Evolutionary conservation across 1,284 basidiomycete species (phyloP), one percentile per base, ranked within the genome.

Genomic region (Sporisorium scitamineum): DNA sequence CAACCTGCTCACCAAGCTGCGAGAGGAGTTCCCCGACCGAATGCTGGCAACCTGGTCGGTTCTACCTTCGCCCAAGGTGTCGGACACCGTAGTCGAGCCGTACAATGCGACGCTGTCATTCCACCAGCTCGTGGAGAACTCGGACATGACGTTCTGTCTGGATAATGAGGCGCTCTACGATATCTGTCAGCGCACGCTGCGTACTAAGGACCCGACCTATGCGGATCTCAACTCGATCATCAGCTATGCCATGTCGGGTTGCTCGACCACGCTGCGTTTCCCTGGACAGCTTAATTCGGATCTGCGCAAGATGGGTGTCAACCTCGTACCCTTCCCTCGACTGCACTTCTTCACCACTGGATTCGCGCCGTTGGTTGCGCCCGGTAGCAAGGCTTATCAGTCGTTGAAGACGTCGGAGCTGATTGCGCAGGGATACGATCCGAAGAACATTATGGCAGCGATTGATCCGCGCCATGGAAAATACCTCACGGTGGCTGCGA

Each of bases 161-260:
- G 93, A 97, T 87, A 98, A 98, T 86, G 94, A 97, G 86, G 95
- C 95, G 5, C 87, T 97, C 88, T 94, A 95, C 84, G 91, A 95
- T 71, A 94, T 97, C 76, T 91, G 91, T 61, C 88, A 90, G 31
- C 89, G 90, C 37, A 92, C 92, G 4, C 88, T 95, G 65, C 92
- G 93, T 83, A 89, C 91, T 52, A 89, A 91, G 75, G 87, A 78
- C 29, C 82, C 83, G n/a, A 78, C 75, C 27, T 84, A 85, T 56
- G 57, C 66, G 22, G 68, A 70, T 54, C 66, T 79, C 56, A 83
- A 81, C 72, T 37, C 92, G 86, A 91, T 99, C 75, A 94, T 99
- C 60, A 96, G 94, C 31, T 90, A 94, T 80, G 97, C 98, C 86
- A 99, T 99, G 97, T 95, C 93, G 56, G 96, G 96, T 86, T 93